Evolutionary conservation across 768 basidiomycete genomes (phyloP).

Genomic region (Hygrocybe coccinea): DNA sequence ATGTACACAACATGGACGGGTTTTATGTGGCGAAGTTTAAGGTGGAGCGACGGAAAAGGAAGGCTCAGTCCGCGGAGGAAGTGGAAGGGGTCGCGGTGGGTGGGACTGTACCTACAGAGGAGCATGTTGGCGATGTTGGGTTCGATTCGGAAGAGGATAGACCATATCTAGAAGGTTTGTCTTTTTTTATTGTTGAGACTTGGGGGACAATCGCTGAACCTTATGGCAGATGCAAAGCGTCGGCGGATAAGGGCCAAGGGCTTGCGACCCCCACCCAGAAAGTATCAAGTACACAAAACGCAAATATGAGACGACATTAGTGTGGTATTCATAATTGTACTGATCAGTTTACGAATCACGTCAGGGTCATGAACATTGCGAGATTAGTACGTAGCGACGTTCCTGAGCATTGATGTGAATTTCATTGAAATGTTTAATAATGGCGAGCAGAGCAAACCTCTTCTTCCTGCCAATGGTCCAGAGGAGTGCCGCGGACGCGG

Average conservation of each 20-base stretch:
- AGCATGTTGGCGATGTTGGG: constrained; percentile 39
- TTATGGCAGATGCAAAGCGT: constrained; percentile 71
- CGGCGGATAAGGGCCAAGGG: constrained; percentile 73
- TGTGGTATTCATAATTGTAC: too few relatives aligned
- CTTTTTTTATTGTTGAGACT: too few relatives aligned
- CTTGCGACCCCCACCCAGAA: constrained; percentile 57
- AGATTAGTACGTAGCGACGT: too few relatives aligned
- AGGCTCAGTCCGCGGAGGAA: constrained; percentile 21
- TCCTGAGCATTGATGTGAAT: too few relatives aligned
- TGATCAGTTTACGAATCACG: too few relatives aligned
- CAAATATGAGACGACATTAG: constrained; percentile 6
- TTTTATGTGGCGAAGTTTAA: constrained; percentile 99
- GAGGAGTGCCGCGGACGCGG: constrained; percentile 36
- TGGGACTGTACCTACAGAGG: constrained; percentile 29
- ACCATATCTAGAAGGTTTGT: constrained; percentile 74
- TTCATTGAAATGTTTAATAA: too few relatives aligned
- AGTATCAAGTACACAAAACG: constrained; percentile 22
- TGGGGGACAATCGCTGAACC: too few relatives aligned
- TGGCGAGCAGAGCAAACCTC: neutral
- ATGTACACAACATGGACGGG: constrained; percentile 99
- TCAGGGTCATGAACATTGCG: too few relatives aligned
- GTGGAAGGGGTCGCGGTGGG: constrained; percentile 27
- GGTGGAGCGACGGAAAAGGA: constrained; percentile 73
- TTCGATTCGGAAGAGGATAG: constrained; percentile 78
- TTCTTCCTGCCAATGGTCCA: constrained; percentile 27